Evolutionary conservation across 768 basidiomycete species (phyloP), one percentile per base, ranked within the genome.

Genomic region (Tricholoma sp.): DNA sequence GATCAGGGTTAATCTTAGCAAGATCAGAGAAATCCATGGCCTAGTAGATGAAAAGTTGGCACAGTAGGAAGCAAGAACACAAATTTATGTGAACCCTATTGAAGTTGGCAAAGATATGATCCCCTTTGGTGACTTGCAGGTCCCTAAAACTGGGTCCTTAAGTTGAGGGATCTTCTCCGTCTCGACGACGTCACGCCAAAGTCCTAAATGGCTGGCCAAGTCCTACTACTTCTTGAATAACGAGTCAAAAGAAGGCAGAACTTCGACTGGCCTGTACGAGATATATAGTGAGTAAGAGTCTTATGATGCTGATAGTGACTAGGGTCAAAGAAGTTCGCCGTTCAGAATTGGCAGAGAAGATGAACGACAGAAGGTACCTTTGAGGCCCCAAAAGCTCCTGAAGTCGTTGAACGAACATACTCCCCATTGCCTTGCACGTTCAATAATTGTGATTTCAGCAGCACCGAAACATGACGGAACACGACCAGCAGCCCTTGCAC

Each of bases 401-500:
- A 62, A 67, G 21, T 63, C 60, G 45, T 67, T 67, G 22, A 67
- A 50, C 0, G 64, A 56, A 27, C 61, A 60, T 4, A 59, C 59
- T 45, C 59, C 58, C 53, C 55, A 57, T 12, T 31, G 12, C 39
- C 64, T 57, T 9, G 61, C 61, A 31, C 59, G 59, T 34, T 66
- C 51, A 34, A 67, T 57, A 5, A 37, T 50, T 16, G 29, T 24
- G 0, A 62, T 46, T 45, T 61, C 59, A 4, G 21, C 46, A 5
- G 52, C 54, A 0, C 58, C 54, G 39, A 57, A 57, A 45, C 45
- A 54, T 11, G 52, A 12, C 0, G 54, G 39, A 11, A 57, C 45
- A 2, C 50, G 7, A 14, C 43, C 53, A n/a, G 51, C 49, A 3
- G 52, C 19, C 6, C 64, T 57, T 7, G 64, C 62, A 18, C 32